These are phyloP conservation scores for Aureoboletus auriporus DNA, from an alignment of 768 basidiomycete species.

Conservation along the genomic window DNA sequence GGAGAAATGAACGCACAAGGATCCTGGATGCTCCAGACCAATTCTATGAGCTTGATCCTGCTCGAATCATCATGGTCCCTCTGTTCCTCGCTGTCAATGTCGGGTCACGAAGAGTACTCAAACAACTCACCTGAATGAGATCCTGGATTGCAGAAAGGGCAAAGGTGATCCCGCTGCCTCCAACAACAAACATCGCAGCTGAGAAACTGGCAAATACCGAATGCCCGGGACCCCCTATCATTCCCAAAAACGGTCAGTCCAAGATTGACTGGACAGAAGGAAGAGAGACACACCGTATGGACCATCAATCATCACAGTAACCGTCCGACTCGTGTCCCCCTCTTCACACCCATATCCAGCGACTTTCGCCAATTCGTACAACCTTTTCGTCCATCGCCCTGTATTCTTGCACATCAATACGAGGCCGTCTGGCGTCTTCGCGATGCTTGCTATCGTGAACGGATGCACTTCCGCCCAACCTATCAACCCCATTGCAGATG, in stretches of 20 bases:
- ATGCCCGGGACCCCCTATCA: slow-evolving; percentile 41
- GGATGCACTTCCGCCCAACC: slow-evolving; percentile 47
- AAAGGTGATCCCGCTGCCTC: slow-evolving; percentile 61
- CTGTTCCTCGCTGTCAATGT: slow-evolving; percentile 10
- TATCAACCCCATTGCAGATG: slow-evolving; percentile 35
- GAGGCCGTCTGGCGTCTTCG: slow-evolving; percentile 40
- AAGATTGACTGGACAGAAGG: not conserved
- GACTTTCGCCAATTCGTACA: slow-evolving; percentile 39
- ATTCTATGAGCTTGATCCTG: slow-evolving; percentile 42
- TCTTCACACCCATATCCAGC: slow-evolving; percentile 32
- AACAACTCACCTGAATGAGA: slow-evolving; percentile 36
- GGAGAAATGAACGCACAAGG: slow-evolving; percentile 31
- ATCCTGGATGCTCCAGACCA: slow-evolving; percentile 52
- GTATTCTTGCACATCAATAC: slow-evolving; percentile 48
- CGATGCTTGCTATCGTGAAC: slow-evolving; percentile 47
- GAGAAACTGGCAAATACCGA: slow-evolving; percentile 47
- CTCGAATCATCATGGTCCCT: slow-evolving; percentile 30
- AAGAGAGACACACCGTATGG: slow-evolving; percentile 40
- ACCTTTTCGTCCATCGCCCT: slow-evolving; percentile 46
- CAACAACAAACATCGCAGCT: slow-evolving; percentile 51
- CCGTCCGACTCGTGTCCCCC: slow-evolving; percentile 21
- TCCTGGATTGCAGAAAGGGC: slow-evolving; percentile 49
- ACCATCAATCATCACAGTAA: slow-evolving; percentile 48
- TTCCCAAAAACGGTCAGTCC: slow-evolving; percentile 2
- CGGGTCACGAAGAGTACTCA: not conserved